Conservation (phyloP, 139 green algal genomes). For the Picochlorum sp. region DNA sequence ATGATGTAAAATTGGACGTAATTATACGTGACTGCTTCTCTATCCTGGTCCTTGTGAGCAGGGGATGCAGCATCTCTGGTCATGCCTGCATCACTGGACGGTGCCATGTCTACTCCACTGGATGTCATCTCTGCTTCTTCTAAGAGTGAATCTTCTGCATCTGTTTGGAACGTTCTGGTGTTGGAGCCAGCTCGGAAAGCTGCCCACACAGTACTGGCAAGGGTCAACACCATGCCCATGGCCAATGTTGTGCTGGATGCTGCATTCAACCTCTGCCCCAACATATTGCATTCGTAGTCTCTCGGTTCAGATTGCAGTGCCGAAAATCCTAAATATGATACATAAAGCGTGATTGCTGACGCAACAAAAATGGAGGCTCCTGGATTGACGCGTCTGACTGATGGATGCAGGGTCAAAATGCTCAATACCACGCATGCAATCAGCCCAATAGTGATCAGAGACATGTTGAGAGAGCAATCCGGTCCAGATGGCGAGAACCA, state of each 20-base stretch:
- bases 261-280: conserved; percentile 61
- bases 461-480: conserved; percentile 84
- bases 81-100: conserved; percentile 10
- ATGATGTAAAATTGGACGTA: conserved; percentile 93
- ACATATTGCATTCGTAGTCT: conserved; percentile 85
- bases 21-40: conserved; percentile 22
- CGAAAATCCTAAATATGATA: conserved; percentile 81
- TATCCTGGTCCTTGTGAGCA: not conserved
- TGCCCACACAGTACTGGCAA: conserved; percentile 76
- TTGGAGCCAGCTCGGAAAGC: conserved; percentile 85
- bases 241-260: conserved; percentile 68
- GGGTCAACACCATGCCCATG: conserved; percentile 70
- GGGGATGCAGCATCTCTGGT: not conserved
- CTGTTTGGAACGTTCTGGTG: conserved; percentile 53
- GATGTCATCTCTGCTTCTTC: conserved; percentile 46
- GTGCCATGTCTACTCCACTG: conserved; percentile 56
- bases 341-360: conserved; percentile 76
- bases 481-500: conserved; percentile 75
- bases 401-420: conserved; percentile 50
- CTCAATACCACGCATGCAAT: conserved; percentile 59
- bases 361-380: conserved; percentile 75
- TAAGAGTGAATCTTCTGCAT: conserved; percentile 18
- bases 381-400: conserved; percentile 14
- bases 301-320: conserved; percentile 76
- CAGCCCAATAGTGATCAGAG: conserved; percentile 68